These are phyloP conservation scores for Agaricales sp. DNA, from an alignment of 1,284 basidiomycete genomes.

Conservation along the genomic window DNA sequence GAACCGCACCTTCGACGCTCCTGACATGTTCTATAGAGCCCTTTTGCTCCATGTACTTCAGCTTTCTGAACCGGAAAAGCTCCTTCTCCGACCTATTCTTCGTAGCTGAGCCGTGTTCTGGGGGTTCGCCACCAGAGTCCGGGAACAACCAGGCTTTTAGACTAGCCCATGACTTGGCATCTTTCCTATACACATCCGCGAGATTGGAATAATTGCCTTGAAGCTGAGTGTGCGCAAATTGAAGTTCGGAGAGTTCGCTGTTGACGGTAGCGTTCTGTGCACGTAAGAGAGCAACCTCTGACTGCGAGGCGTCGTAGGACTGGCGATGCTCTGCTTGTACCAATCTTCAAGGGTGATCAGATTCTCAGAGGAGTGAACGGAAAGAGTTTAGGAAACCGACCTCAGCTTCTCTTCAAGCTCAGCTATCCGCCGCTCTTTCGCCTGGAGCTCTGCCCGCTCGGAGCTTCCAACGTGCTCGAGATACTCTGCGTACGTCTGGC, in stretches of 20 bases:
- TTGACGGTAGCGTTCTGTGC: neutral
- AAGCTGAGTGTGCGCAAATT: neutral
- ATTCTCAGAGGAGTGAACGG: too few relatives aligned
- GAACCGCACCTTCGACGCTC: neutral
- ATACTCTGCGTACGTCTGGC: neutral
- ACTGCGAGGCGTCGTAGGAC: neutral
- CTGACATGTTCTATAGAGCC: too few relatives aligned
- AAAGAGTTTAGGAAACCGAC: too few relatives aligned
- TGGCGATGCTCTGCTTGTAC: neutral
- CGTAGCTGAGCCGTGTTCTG: too few relatives aligned
- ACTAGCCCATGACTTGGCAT: constrained; percentile 38
- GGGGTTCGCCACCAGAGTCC: too few relatives aligned
- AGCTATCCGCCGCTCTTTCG: too few relatives aligned
- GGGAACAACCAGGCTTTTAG: constrained; percentile 37
- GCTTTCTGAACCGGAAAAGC: too few relatives aligned
- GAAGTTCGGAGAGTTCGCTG: neutral
- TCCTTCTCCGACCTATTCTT: too few relatives aligned
- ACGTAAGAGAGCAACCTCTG: neutral
- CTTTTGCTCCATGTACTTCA: too few relatives aligned
- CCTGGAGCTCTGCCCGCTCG: too few relatives aligned
- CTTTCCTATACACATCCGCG: constrained; percentile 32
- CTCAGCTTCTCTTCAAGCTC: neutral
- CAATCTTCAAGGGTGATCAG: too few relatives aligned
- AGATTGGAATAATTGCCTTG: neutral
- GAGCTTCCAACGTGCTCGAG: neutral